A percentile compares a stretch with the other conserved stretches of the same genome.
These are phyloP conservation scores for Paramecium sexaurelia DNA, from an alignment of 73 alveolate species.

Conservation along the genomic window DNA sequence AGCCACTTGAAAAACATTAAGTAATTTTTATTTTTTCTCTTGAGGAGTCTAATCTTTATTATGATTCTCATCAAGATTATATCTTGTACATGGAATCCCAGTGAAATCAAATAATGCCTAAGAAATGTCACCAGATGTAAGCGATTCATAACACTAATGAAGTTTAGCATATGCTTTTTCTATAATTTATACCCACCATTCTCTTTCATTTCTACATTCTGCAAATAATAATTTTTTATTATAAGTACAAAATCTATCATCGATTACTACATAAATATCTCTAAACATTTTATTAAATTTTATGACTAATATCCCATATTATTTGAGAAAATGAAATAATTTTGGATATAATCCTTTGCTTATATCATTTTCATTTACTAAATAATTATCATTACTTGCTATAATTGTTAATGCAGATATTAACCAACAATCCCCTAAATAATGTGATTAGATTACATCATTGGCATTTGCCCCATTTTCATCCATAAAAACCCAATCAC, in stretches of 20 bases:
- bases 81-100: slow-evolving; percentile 53
- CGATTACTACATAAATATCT: slow-evolving; percentile 78
- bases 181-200: slow-evolving; percentile 85
- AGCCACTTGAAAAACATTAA: background rate
- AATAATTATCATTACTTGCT: slow-evolving; percentile 57
- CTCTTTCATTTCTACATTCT: slow-evolving; percentile 75
- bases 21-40: background rate
- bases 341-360: slow-evolving; percentile 55
- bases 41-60: background rate
- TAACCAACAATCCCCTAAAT: slow-evolving; percentile 77
- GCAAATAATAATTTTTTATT: slow-evolving; percentile 73
- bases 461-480: slow-evolving; percentile 66
- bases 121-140: slow-evolving; percentile 78
- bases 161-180: slow-evolving; percentile 92
- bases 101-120: slow-evolving; percentile 84
- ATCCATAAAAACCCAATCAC: slow-evolving; percentile 59
- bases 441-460: slow-evolving; percentile 68
- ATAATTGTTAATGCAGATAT: slow-evolving; percentile 68
- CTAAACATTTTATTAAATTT: slow-evolving; percentile 76
- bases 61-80: background rate
- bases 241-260: slow-evolving; percentile 78
- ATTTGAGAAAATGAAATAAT: slow-evolving; percentile 36
- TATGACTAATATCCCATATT: slow-evolving; percentile 81
- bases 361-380: slow-evolving; percentile 50
- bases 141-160: slow-evolving; percentile 77